Base-by-base conservation (phyloP, 2,329 filamentous ascomycete genomes). In the Diaporthe citri region DNA sequence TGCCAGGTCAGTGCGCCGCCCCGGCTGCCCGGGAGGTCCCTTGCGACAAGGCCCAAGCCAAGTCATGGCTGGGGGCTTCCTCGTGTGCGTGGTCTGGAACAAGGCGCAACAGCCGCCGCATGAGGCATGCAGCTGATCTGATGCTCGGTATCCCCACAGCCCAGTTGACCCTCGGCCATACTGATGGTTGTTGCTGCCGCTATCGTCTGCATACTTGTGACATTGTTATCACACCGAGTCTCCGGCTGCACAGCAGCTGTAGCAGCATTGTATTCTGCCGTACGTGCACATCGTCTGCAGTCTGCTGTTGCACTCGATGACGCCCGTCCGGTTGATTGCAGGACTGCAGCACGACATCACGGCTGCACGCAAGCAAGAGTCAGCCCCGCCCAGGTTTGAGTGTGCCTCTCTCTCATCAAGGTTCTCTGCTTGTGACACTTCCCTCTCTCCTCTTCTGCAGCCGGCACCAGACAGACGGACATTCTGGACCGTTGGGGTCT, bases 1-100 rank as follows among this genome's bases (percentile, higher is more conserved):
- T 64, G 59, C 59, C 59, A 67, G 34, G 62, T 52, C 62, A 67
- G 64, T 67, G 64, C 64, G 46, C 48, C 15, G 34, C n/a, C 48
- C 22, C n/a, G n/a, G n/a, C n/a, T n/a, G n/a, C n/a, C 64, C 48
- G n/a, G 64, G 64, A 69, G 48, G 2, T 55, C 34, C 64, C 64
- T 55, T 69, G 64, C 64, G 48, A 41, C 31, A 31, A 20, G 31
- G 20, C 34, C 34, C 46, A 69, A 55, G 46, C 64, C 46, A 67
- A 67, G 43, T 17, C 8, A 36, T 25, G 41, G 60, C 60, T 48
- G 59, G 34, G 36, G 34, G 22, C 9, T 22, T 36, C 34, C 36
- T 41, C 34, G 20, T 36, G 39, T 31, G 39, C 25, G 12, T 64
- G 41, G 28, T 31, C 28, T 48, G 41, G 41, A 66, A 66, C 60